Evolutionary conservation across 179 eudicot genomes (phyloP).

Genomic region (Vitellaria paradoxa): DNA sequence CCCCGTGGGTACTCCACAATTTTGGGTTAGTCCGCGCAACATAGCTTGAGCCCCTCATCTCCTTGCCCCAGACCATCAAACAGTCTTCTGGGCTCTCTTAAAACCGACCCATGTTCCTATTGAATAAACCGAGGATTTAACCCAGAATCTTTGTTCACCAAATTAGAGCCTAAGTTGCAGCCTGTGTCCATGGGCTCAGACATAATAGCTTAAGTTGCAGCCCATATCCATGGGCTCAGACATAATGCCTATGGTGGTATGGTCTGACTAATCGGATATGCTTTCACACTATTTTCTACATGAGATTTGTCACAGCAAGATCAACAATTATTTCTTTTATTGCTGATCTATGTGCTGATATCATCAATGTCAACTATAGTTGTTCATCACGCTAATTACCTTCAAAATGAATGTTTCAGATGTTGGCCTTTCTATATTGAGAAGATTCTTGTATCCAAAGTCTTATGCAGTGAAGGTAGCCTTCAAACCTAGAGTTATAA

Average conservation of each 20-base stretch:
- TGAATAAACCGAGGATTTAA: too few species aligned
- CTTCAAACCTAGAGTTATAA: constrained; percentile 13
- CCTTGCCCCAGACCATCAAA: too few species aligned
- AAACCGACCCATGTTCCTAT: too few species aligned
- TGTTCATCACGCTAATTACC: neutral
- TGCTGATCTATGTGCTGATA: neutral
- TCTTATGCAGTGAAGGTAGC: constrained; percentile 62
- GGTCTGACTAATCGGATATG: neutral
- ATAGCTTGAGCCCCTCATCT: too few species aligned
- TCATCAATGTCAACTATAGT: neutral
- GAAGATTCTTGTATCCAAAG: constrained; percentile 70
- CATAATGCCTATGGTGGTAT: neutral
- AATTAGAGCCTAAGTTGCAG: too few species aligned
- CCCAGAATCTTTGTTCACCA: too few species aligned
- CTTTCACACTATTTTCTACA: neutral
- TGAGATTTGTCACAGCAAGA: neutral
- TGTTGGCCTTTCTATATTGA: constrained; percentile 87
- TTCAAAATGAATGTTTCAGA: constrained; percentile 46
- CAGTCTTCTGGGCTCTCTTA: too few species aligned
- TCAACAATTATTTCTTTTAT: constrained; percentile 1
- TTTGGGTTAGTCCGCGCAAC: too few species aligned
- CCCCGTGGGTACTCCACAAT: too few species aligned
- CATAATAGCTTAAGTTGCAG: too few species aligned
- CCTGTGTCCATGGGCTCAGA: too few species aligned
- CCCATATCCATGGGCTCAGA: too few species aligned